Evolutionary conservation across 1,284 basidiomycete genomes (phyloP).

Genomic region (Irpex sp.): DNA sequence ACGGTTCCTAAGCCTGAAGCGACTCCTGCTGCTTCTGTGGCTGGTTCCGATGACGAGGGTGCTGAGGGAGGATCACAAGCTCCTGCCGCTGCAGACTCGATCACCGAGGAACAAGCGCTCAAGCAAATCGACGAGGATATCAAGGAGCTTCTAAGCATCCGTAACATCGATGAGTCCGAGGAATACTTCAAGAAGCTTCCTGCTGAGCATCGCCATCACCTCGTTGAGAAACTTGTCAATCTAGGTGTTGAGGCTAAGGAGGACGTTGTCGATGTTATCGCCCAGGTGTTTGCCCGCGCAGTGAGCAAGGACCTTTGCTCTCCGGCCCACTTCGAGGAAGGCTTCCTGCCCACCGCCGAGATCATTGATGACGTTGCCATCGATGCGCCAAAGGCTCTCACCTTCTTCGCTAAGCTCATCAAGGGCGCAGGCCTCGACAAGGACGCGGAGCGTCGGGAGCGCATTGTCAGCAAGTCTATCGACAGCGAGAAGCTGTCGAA

Average conservation of each 20-base stretch:
- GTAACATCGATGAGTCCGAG: conserved; percentile 84
- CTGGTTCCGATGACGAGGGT: conserved; percentile 50
- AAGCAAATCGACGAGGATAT: conserved; percentile 79
- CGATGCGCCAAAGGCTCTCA: conserved; percentile 85
- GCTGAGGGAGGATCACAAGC: conserved; percentile 22
- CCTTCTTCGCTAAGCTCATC: conserved; percentile 72
- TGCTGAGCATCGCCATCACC: conserved; percentile 52
- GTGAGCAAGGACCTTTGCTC: conserved; percentile 54
- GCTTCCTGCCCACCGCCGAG: conserved; percentile 66
- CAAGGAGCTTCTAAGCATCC: conserved; percentile 74
- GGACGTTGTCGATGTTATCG: conserved; percentile 78
- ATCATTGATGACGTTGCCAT: conserved; percentile 84
- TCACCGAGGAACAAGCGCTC: conserved; percentile 71
- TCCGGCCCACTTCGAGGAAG: conserved; percentile 55
- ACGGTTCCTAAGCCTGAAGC: conserved; percentile 49
- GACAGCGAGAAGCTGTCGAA: conserved; percentile 56
- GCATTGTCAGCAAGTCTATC: conserved; percentile 55
- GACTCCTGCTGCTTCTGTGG: conserved; percentile 49
- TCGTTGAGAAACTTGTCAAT: conserved; percentile 76
- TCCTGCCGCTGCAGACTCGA: conserved; percentile 31
- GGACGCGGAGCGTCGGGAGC: conserved; percentile 53
- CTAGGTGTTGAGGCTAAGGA: conserved; percentile 79
- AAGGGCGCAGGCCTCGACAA: conserved; percentile 54
- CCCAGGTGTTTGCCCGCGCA: conserved; percentile 60
- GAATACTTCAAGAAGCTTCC: conserved; percentile 78